Evolutionary conservation across 192 early-diverging fungal genomes (phyloP), one percentile per base, ranked within the genome.

Genomic region (Piromyces sp.): DNA sequence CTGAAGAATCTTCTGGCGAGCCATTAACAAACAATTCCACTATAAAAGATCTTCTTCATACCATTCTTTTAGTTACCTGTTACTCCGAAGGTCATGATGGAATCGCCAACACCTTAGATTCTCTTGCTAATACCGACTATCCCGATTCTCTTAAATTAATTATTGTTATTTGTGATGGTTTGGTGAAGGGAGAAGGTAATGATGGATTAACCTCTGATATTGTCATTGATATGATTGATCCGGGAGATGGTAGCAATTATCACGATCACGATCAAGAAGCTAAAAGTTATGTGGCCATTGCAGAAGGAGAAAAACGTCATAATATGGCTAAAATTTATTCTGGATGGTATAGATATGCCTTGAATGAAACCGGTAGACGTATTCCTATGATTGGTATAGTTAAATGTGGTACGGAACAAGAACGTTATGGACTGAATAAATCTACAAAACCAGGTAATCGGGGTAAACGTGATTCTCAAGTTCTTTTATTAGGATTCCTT

Each of bases 381-480:
- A 90, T 95, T 29, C 94, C 94, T 22, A 92, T 94, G 89, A 85
- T 94, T 16, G 84, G 90, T 51, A 89, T 95, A 30, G 89, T 93
- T 82, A 95, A 95, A 85, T 93, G 92, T 84, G 94, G 94, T 80
- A 88, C 88, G 2, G 87, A 91, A 58, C 28, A 3, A 30, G 81
- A 81, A 79, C 68, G 79, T 5, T 92, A 93, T 84, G 83, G 86
- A 30, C 22, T 7, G 4, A 68, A 68, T 9, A 86, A 84, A 68
- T 88, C 91, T 79, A 81, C 83, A 40, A 95, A 94, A 86, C 92
- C 94, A 30, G 94, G 94, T 29, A 95, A 95, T 86, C 89, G 97
- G 83, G 97, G 97, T 79, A 98, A 98, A 89, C 93, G 97, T 33
- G 97, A 99, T 85, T 96, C 96, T 15, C 97, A 99, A 86, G 92